Percentiles rank a stretch among this genome's conserved stretches.
Conservation (phyloP, 768 basidiomycete genomes). For the Tylopilus rubrobrunneus region DNA sequence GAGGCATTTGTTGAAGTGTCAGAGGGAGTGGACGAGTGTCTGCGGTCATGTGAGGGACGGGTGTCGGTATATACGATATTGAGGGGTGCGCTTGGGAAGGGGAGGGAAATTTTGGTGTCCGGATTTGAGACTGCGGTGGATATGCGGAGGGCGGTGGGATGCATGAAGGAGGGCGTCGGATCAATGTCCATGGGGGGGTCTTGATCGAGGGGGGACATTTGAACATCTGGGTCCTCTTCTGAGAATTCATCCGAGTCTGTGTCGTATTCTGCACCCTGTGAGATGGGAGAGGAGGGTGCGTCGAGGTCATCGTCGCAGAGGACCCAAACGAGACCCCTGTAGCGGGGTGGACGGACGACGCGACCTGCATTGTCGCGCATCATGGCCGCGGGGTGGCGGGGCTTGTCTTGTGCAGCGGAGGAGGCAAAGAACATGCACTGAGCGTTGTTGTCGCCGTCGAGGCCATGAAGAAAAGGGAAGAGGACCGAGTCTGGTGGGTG, state of each 20-base stretch:
- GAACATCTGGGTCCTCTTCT: slow-evolving; percentile 23
- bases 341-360: slow-evolving; percentile 37
- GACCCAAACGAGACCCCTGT: slow-evolving; percentile 82
- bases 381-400: slow-evolving; percentile 21
- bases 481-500: slow-evolving; percentile 79
- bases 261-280: slow-evolving; percentile 21
- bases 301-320: slow-evolving; percentile 67
- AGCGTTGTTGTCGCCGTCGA: slow-evolving; percentile 75
- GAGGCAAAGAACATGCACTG: slow-evolving; percentile 78
- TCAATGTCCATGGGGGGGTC: slow-evolving; percentile 29
- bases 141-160: slow-evolving; percentile 35
- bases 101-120: slow-evolving; percentile 6
- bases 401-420: slow-evolving; percentile 21
- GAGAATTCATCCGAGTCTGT: slow-evolving; percentile 28
- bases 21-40: slow-evolving; percentile 28
- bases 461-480: slow-evolving; percentile 86
- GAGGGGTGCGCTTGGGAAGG: slow-evolving; percentile 6
- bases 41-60: slow-evolving; percentile 24
- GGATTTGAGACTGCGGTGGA: slow-evolving; percentile 16
- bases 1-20: slow-evolving; percentile 25
- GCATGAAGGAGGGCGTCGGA: slow-evolving; percentile 32
- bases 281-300: slow-evolving; percentile 9
- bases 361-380: slow-evolving; percentile 23
- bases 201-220: slow-evolving; percentile 29
- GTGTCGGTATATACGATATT: slow-evolving; percentile 5